phyloP scores from a whole-genome alignment of 371 early-diverging fungal species.

The Phascolomyces articulosus region DNA sequence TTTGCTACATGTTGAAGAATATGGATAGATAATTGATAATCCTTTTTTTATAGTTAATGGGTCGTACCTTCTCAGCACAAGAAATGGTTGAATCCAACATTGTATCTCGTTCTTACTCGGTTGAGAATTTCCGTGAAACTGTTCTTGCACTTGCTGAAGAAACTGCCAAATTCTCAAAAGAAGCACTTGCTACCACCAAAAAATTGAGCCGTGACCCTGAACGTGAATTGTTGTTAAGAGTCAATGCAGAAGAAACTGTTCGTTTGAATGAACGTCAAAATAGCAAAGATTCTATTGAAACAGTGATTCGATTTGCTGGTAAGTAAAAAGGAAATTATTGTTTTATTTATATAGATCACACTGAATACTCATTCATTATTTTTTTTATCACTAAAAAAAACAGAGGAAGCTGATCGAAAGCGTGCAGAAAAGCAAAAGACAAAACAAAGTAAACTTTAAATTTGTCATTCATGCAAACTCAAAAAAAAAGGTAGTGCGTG shows the following conservation, averaged over 20 bases:
- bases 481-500: too few species aligned
- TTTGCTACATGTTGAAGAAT: too few species aligned
- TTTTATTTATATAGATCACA: neutral
- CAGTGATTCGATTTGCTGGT: constrained; percentile 35
- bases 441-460: neutral
- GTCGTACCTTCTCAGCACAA: constrained; percentile 53
- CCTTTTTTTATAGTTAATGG: constrained; percentile 50
- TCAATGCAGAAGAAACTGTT: constrained; percentile 50
- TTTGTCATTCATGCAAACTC: neutral
- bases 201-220: constrained; percentile 50
- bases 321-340: neutral
- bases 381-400: too few species aligned
- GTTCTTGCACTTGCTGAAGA: constrained; percentile 49
- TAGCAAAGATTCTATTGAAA: constrained; percentile 31
- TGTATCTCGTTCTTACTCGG: constrained; percentile 50
- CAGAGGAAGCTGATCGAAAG: constrained; percentile 1
- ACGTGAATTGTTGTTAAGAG: constrained; percentile 38
- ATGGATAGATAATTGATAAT: neutral
- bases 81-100: constrained; percentile 53
- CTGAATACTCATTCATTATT: neutral
- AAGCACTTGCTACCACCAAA: constrained; percentile 58
- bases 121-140: constrained; percentile 49
- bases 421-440: neutral
- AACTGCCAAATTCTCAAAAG: constrained; percentile 54
- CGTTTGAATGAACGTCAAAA: constrained; percentile 24